Percentiles rank a stretch among this genome's conserved stretches.
Conservation (phyloP, 2,329 filamentous ascomycete species). For the Emergomyces pasteurianus region DNA sequence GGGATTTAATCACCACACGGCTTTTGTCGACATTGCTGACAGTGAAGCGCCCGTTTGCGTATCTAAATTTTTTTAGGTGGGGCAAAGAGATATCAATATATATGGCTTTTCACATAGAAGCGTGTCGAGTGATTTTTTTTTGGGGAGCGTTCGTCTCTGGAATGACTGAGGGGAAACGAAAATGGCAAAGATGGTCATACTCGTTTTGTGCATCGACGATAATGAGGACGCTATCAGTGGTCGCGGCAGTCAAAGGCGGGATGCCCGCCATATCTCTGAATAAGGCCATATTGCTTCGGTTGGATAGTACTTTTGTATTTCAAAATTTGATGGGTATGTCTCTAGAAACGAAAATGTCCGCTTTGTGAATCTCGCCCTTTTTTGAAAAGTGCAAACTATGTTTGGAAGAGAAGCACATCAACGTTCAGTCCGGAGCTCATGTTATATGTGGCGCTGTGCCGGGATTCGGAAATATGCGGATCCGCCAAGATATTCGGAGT, state of each 20-base stretch:
- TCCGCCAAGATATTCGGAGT: not conserved
- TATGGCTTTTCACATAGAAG: not conserved
- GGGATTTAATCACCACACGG: slow-evolving; percentile 43
- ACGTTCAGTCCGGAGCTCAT: not conserved
- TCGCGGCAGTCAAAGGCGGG: slow-evolving; percentile 43
- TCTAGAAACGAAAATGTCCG: not conserved
- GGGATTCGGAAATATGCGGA: not conserved
- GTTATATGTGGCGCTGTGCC: not conserved
- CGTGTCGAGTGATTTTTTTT: not conserved
- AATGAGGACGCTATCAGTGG: slow-evolving; percentile 48
- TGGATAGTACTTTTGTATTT: not conserved
- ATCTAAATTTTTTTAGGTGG: slow-evolving; percentile 15
- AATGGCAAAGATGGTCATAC: slow-evolving; percentile 29
- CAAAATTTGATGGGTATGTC: not conserved
- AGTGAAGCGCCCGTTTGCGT: slow-evolving; percentile 44
- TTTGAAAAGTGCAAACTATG: not conserved
- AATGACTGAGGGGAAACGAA: not conserved
- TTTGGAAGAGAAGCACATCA: not conserved
- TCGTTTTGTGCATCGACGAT: slow-evolving; percentile 64
- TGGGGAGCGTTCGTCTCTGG: not conserved
- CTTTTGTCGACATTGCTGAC: slow-evolving; percentile 43
- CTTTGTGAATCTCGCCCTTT: too few relatives aligned
- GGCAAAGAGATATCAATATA: not conserved
- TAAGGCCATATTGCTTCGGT: slow-evolving; percentile 4
- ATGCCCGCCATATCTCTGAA: slow-evolving; percentile 46